These are phyloP conservation scores for Fusarium globosum DNA, from an alignment of 2,329 filamentous ascomycete species.

Conservation along the genomic window DNA sequence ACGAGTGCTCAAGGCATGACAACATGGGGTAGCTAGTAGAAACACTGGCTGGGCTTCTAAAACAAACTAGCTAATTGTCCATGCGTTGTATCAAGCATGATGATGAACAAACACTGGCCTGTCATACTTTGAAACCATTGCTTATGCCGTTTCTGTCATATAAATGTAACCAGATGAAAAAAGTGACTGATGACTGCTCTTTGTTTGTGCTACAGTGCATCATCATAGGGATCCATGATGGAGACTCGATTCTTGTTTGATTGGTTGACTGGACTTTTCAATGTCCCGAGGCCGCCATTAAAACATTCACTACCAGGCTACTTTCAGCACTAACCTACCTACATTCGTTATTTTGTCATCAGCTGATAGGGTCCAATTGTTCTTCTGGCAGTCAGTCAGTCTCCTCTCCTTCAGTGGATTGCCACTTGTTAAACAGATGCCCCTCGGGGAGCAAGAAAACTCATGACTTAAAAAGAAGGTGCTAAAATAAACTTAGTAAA, in stretches of 20 bases:
- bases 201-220: constrained; percentile 29
- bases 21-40: constrained; percentile 30
- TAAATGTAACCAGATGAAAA: constrained; percentile 8
- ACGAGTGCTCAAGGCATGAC: constrained; percentile 3
- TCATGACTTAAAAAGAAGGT: no score
- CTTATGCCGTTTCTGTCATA: constrained; percentile 7
- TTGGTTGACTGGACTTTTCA: constrained; percentile 1
- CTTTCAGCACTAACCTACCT: no score
- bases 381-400: not conserved
- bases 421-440: constrained; percentile 6
- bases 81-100: constrained; percentile 20
- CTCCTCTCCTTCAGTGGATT: constrained; percentile 13
- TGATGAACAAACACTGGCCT: constrained; percentile 4
- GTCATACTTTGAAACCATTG: constrained; percentile 17
- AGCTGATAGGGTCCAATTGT: not conserved
- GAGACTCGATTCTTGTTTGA: constrained; percentile 1
- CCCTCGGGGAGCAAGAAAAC: not conserved
- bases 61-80: constrained; percentile 14
- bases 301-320: not conserved
- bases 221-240: constrained; percentile 28
- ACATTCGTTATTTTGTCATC: no score
- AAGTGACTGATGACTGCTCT: not conserved
- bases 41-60: constrained; percentile 32
- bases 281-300: not conserved
- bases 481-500: no score